These are phyloP conservation scores for Flaveria floridana DNA, from an alignment of 140 eudicot genomes.

Conservation along the genomic window DNA sequence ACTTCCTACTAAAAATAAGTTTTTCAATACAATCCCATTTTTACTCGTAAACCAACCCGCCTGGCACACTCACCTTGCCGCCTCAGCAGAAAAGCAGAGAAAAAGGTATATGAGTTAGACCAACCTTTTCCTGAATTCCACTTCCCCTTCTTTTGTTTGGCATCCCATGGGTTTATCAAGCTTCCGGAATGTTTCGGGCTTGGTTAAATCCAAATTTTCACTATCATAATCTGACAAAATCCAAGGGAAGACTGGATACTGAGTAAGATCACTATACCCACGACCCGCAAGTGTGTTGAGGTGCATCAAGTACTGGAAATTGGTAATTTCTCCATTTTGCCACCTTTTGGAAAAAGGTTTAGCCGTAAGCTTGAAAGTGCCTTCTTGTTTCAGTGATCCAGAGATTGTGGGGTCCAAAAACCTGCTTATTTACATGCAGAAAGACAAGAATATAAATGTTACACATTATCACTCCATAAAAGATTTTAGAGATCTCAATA, in stretches of 20 bases:
- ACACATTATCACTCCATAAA: background rate
- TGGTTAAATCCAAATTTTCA: constrained; percentile 65
- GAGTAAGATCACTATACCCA: constrained; percentile 99
- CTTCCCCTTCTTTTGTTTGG: constrained; percentile 80
- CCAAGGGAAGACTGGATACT: constrained; percentile 99
- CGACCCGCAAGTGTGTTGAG: constrained; percentile 98
- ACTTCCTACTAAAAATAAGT: constrained; percentile 6
- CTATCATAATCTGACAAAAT: constrained; percentile 92
- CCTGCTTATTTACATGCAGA: constrained; percentile 20
- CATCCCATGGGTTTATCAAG: constrained; percentile 99
- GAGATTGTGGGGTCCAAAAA: constrained; percentile 83
- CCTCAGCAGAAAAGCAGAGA: background rate
- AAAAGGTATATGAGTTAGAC: constrained; percentile 13
- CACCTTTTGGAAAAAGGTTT: constrained; percentile 92
- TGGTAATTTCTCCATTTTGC: constrained; percentile 99
- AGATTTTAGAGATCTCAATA: background rate
- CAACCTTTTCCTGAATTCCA: constrained; percentile 89
- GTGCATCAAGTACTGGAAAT: constrained; percentile 96
- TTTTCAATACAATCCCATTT: background rate
- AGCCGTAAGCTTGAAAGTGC: constrained; percentile 76
- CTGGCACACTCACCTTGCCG: background rate
- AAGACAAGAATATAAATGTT: constrained; percentile 7
- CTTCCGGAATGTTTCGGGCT: constrained; percentile 76
- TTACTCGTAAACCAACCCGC: background rate
- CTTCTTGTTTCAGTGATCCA: constrained; percentile 85